phyloP scores from a whole-genome alignment of 2,329 filamentous ascomycete species.

The Trichoderma aggressivum region DNA sequence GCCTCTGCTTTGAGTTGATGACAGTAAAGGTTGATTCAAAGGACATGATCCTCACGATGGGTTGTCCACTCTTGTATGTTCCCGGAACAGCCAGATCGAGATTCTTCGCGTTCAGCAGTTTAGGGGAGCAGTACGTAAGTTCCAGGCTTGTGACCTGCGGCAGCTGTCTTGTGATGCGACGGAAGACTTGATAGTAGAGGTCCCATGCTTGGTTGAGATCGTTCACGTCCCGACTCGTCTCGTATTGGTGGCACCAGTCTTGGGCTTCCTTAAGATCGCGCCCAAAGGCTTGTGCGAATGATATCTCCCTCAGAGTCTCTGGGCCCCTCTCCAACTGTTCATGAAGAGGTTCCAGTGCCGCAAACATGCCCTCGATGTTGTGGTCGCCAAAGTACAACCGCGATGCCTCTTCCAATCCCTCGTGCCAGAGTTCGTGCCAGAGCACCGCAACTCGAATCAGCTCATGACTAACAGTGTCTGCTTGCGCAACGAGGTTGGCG shows the following conservation, averaged over 20 bases:
- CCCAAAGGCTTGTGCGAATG: constrained; percentile 95
- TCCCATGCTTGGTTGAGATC: constrained; percentile 99
- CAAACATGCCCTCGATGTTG: constrained; percentile 97
- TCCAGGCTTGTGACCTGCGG: constrained; percentile 91
- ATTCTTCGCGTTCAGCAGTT: constrained; percentile 78
- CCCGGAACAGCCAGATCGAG: constrained; percentile 94
- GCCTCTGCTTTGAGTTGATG: constrained; percentile 95
- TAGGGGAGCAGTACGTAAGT: constrained; percentile 94
- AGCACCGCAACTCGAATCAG: constrained; percentile 94
- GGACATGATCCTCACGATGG: constrained; percentile 78
- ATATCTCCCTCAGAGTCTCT: constrained; percentile 91
- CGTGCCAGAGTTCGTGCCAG: constrained; percentile 99
- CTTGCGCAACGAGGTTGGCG: constrained; percentile 87
- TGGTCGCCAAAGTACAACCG: constrained; percentile 95
- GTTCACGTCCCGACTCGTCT: constrained; percentile 80
- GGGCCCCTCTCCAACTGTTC: constrained; percentile 87
- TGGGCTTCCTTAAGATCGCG: constrained; percentile 91
- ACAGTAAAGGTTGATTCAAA: constrained; percentile 90
- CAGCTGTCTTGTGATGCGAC: constrained; percentile 87
- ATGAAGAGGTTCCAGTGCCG: constrained; percentile 83
- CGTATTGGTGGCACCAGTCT: constrained; percentile 93
- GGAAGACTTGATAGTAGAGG: constrained; percentile 97
- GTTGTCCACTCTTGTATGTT: constrained; percentile 76
- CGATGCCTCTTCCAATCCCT: constrained; percentile 94
- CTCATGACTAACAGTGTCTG: constrained; percentile 91